These are phyloP conservation scores for Gossypium schwendimanii DNA, from an alignment of 441 rosid genomes.

Conservation along the genomic window DNA sequence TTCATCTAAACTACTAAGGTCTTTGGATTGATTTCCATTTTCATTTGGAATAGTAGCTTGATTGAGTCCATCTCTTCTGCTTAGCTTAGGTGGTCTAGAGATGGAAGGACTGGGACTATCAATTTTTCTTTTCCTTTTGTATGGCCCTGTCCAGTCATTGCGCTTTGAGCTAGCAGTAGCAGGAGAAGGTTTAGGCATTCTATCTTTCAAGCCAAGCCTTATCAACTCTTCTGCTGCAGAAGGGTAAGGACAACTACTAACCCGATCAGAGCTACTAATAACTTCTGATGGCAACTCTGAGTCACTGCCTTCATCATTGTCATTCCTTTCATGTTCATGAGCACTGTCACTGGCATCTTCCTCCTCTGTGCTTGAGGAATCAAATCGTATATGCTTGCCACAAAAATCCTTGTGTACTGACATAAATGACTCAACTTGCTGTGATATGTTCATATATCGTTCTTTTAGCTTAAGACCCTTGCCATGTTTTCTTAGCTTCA, in stretches of 20 bases:
- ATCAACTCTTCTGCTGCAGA: constrained; percentile 82
- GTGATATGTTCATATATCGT: constrained; percentile 50
- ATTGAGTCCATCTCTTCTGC: constrained; percentile 24
- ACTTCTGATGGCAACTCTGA: constrained; percentile 18
- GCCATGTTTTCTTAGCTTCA: constrained; percentile 38
- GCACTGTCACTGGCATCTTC: constrained; percentile 41
- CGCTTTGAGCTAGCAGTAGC: constrained; percentile 23
- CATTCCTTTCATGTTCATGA: constrained; percentile 24
- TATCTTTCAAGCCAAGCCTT: constrained; percentile 65
- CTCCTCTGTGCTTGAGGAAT: constrained; percentile 73
- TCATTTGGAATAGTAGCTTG: constrained; percentile 21
- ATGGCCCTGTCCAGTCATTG: constrained; percentile 7
- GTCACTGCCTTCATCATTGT: constrained; percentile 19
- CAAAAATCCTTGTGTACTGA: constrained; percentile 43
- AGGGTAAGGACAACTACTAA: constrained; percentile 87
- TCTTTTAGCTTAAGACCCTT: constrained; percentile 37
- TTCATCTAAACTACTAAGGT: constrained; percentile 24
- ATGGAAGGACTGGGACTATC: constrained; percentile 25
- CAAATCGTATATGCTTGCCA: constrained; percentile 79
- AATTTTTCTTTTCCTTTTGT: constrained; percentile 47
- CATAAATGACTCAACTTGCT: constrained; percentile 67
- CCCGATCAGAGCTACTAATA: constrained; percentile 33
- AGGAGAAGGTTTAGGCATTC: constrained; percentile 21
- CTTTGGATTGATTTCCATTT: constrained; percentile 21
- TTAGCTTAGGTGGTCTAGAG: constrained; percentile 37